These are phyloP conservation scores for Penicillium glabrum DNA, from an alignment of 2,329 filamentous ascomycete species.

Conservation along the genomic window DNA sequence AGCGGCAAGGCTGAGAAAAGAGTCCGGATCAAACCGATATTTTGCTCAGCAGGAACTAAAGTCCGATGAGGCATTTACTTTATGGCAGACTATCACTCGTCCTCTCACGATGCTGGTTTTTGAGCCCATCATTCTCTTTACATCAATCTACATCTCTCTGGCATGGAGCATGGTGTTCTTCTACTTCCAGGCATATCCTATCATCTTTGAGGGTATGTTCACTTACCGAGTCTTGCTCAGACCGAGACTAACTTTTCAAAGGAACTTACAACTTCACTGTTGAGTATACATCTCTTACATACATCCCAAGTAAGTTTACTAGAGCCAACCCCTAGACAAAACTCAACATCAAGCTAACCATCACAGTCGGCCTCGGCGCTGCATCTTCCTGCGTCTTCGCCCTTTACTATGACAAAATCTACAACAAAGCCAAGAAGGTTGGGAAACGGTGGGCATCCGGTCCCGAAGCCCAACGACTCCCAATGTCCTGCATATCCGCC, in stretches of 20 bases:
- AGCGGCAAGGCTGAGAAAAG: conserved; percentile 58
- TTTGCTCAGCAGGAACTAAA: conserved; percentile 63
- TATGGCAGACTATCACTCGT: conserved; percentile 62
- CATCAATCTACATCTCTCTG: conserved; percentile 69
- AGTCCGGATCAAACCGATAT: conserved; percentile 50
- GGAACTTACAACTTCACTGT: conserved; percentile 63
- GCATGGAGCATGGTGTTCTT: conserved; percentile 70
- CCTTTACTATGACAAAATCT: conserved; percentile 63
- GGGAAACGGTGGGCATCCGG: conserved; percentile 57
- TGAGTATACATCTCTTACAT: conserved; percentile 65
- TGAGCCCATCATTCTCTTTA: conserved; percentile 72
- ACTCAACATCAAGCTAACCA: background rate
- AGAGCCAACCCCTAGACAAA: background rate
- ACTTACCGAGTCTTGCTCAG: background rate
- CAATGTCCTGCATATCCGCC: conserved; percentile 69
- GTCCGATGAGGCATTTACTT: conserved; percentile 11
- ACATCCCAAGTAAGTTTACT: conserved; percentile 57
- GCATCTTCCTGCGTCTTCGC: conserved; percentile 61
- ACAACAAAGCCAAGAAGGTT: conserved; percentile 52
- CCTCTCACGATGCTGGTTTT: conserved; percentile 70
- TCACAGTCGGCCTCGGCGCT: conserved; percentile 60
- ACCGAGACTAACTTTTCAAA: conserved; percentile 10
- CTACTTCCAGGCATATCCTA: conserved; percentile 73
- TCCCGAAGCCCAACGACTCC: conserved; percentile 65
- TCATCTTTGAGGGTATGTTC: conserved; percentile 59